These are phyloP conservation scores for Ramalina intermedia DNA, from an alignment of 495 filamentous ascomycete species.

Conservation along the genomic window DNA sequence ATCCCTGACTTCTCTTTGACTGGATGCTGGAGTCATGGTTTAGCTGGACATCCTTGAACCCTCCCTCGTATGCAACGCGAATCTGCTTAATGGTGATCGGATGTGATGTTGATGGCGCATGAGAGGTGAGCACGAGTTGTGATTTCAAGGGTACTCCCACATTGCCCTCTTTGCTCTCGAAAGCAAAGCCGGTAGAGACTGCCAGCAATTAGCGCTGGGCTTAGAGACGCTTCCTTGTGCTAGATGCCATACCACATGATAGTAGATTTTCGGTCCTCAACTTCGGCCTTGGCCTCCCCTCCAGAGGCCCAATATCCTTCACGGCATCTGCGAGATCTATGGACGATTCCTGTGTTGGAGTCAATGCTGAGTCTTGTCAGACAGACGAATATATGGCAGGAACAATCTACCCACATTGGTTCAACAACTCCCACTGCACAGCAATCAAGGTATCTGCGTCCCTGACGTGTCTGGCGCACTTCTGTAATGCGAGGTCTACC, in stretches of 20 bases:
- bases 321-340: conserved; percentile 66
- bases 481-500: conserved; percentile 56
- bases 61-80: conserved; percentile 53
- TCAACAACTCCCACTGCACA: conserved; percentile 76
- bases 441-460: conserved; percentile 52
- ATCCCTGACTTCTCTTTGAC: too few species aligned
- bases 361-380: conserved; percentile 35
- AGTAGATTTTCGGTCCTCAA: conserved; percentile 52
- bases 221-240: neutral
- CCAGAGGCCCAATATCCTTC: conserved; percentile 32
- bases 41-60: conserved; percentile 42
- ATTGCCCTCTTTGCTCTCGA: conserved; percentile 59
- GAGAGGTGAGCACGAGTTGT: conserved; percentile 63
- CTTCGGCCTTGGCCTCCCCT: conserved; percentile 47
- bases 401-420: conserved; percentile 39
- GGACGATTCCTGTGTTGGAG: conserved; percentile 42
- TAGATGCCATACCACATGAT: conserved; percentile 45
- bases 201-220: neutral
- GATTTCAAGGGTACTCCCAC: conserved; percentile 62
- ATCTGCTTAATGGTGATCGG: conserved; percentile 53
- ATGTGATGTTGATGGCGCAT: conserved; percentile 43
- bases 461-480: conserved; percentile 50
- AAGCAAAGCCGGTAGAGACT: conserved; percentile 60
- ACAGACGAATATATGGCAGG: neutral
- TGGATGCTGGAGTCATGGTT: conserved; percentile 20